Evolutionary conservation across 768 basidiomycete genomes (phyloP), one percentile per base, ranked within the genome.

Genomic region (Rhizopogon vulgaris): DNA sequence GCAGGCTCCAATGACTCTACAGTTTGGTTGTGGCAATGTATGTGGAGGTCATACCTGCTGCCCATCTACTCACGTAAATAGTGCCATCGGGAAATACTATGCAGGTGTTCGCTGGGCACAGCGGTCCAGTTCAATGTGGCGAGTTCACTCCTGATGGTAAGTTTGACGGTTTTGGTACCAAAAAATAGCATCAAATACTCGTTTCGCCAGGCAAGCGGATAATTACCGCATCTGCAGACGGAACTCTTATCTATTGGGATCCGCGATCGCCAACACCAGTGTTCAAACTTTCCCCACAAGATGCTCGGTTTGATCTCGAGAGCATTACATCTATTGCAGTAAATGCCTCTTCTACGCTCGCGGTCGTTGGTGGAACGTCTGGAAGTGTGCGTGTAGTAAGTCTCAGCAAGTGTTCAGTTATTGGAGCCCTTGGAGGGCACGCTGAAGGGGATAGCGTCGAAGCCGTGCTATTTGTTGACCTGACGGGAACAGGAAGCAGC

Each of bases 1-100:
- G 93, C 90, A 1, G 96, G 96, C 38, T 87, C 90, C 7, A 91
- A 95, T 58, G 95, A 98, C 68, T 80, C 86, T 6, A 95, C 90
- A 0, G 83, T 93, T 24, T 99, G 96, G 96, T 73, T 99, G 57
- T 99, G 94, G 94, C 92, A 97, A 74, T 72, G 95, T 96, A 68
- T 60, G 86, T 70, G n/a, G 6, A 32, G 5, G 4, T 9, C 22
- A 46, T 46, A 46, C 32, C 9, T 43, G 36, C 48, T 59, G 7
- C 58, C 32, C 43, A 48, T 42, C 7, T 24, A 30, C 45, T 45
- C 15, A 27, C 24, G 9, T 45, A 27, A 38, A 52, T 65, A 97
- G 95, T 99, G 27, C 96, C 96, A 2, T 89, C 87, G 6, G 96
- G 96, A 39, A 88, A 82, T 57, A 94, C 86, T 48, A 94, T 99